A percentile compares a stretch with the other conserved stretches of the same genome.
phyloP scores from a whole-genome alignment of 108 stramenopile genomes.

The Nannochloropsis gaditana region DNA sequence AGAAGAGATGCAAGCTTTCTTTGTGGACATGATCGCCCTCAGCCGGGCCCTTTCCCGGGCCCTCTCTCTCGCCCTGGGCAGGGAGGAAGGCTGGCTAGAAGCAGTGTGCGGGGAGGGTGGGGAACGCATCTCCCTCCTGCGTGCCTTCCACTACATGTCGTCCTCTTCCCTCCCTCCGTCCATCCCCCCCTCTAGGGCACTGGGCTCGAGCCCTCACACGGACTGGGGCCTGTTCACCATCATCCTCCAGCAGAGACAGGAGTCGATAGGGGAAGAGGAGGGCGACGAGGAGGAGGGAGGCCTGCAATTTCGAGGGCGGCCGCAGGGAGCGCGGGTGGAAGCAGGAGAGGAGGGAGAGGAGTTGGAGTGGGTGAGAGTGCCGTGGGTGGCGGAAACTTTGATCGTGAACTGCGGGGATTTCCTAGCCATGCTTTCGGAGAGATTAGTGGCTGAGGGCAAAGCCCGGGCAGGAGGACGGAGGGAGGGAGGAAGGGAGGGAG shows the following conservation, averaged over 20 bases:
- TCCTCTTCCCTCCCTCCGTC: slow-evolving; percentile 11
- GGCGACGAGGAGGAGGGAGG: not conserved
- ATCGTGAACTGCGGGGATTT: not conserved
- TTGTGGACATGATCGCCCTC: not conserved
- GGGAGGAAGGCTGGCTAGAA: not conserved
- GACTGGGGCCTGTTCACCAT: not conserved
- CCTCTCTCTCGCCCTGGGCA: not conserved
- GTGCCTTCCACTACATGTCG: not conserved
- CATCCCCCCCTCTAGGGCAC: not conserved
- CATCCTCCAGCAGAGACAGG: not conserved
- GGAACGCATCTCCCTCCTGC: not conserved
- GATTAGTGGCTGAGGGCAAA: not conserved
- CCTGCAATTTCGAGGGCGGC: not conserved
- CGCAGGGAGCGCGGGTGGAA: not conserved
- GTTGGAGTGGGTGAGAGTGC: not conserved
- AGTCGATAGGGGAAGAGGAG: not conserved
- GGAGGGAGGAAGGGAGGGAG: not conserved
- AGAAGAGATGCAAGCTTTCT: not conserved
- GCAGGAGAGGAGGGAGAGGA: not conserved
- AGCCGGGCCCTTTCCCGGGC: not conserved
- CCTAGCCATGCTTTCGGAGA: not conserved
- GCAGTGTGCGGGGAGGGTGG: not conserved
- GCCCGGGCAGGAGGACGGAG: not conserved
- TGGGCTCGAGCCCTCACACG: not conserved
- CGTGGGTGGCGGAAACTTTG: not conserved